Base-by-base conservation (phyloP, 495 filamentous ascomycete genomes). In the Penicillium salamii region DNA sequence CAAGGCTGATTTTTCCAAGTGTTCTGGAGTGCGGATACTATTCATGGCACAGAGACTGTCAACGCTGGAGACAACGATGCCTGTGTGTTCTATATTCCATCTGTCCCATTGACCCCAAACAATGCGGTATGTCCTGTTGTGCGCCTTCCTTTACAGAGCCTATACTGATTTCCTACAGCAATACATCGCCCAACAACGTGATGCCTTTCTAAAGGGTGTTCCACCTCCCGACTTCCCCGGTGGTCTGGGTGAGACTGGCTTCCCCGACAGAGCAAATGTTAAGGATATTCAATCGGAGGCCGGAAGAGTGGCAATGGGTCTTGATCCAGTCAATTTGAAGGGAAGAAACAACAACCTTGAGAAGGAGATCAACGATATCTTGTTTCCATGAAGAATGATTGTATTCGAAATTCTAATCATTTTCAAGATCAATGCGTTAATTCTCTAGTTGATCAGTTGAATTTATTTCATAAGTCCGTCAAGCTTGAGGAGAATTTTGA, bases 141-240 rank as follows among this genome's bases (percentile, higher is more conserved):
- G n/a, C n/a, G n/a, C n/a, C n/a, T n/a, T n/a, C n/a, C n/a, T n/a
- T n/a, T n/a, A n/a, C n/a, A 39, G 45, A 18, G 15, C 8, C 18
- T 42, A 29, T 24, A 48, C 45, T 48, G 17, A 48, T n/a, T 11
- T 8, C 14, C 37, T 18, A 14, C 20, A 31, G 3, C 38, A 69
- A 32, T 88, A 87, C 60, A 62, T 90, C 1, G 63, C 57, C 0
- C 68, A 78, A 1, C 88, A 90, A 60, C 70, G 77, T 24, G 70
- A 79, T 15, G 70, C 77, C 11, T 63, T 63, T 39, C 3, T 53
- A 9, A 34, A 38, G 5, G 66, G 66, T 8, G 75, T 72, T 2
- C 82, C 86, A 0, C 79, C 78, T 1, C 85, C 87, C 2, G 88
- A 92, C 61, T 91, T 91, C 58, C 87, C 86, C 0, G 86, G 86